Evolutionary conservation across 495 filamentous ascomycete species (phyloP), one percentile per base, ranked within the genome.

Genomic region (Xylaria nigripes): DNA sequence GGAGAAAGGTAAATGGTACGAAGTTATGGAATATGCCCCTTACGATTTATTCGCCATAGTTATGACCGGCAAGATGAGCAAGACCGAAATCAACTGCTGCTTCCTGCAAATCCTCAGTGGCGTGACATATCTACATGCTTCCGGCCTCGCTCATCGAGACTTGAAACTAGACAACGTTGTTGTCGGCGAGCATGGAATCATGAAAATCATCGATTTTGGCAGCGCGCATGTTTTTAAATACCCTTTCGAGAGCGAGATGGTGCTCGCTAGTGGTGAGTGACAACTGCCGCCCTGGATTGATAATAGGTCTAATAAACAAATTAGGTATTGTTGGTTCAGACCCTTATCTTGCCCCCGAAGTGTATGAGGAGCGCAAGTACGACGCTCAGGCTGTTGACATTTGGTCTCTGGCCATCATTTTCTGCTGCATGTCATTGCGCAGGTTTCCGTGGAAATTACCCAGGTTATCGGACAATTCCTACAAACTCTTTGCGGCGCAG

Each of bases 121-220:
- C 34, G 90, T 97, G n/a, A 86, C 87, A n/a, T 99, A 96, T 63
- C 75, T 99, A 54, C 93, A 99, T 67, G 86, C 86, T 63, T 95
- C 96, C 86, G 93, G 93, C 6, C 73, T 99, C 34, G 90, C 94
- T 12, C 93, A 99, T 73, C 83, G 93, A 24, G 93, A 99, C 79
- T 67, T 99, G 59, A 99, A 99, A 68, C 70, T 99, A 61, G 93
- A 99, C 70, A 99, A 99, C 60, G 93, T 99, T 15, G 93, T 99
- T 44, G 90, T 99, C 45, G 97, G 91, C 60, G 87, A 96, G 61
- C 81, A 84, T 59, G 93, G 93, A n/a, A 96, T 99, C 57, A 95
- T 99, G 87, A 99, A 99, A 72, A 86, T 99, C 47, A 99, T 99
- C 57, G 93, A 99, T 68, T 99, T 99, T 72, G 93, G 93, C 50